Conservation (phyloP, 176 grass and related monocot genomes). For the Rhynchospora breviuscula region DNA sequence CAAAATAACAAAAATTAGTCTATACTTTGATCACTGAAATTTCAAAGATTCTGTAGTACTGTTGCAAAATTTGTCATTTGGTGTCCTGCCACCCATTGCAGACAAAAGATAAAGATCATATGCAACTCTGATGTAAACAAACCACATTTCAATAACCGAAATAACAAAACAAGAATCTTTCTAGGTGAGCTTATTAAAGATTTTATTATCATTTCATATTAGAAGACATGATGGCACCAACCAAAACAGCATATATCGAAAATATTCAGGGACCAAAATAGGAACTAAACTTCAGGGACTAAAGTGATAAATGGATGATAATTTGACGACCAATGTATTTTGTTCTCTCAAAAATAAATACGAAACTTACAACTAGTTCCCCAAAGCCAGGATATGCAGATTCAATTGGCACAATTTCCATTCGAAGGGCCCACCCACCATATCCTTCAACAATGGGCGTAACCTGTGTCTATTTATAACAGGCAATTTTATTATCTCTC, state of each 20-base stretch:
- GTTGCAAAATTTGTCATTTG: not conserved
- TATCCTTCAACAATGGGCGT: slow-evolving; percentile 99
- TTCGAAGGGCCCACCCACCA: slow-evolving; percentile 87
- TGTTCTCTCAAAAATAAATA: not conserved
- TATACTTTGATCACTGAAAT: not conserved
- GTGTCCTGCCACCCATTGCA: not conserved
- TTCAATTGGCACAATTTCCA: slow-evolving; percentile 95
- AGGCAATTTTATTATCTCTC: slow-evolving; percentile 26
- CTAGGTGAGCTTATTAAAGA: not conserved
- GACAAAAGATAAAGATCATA: not conserved
- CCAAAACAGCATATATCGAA: not conserved
- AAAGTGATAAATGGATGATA: not conserved
- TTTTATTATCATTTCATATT: not conserved
- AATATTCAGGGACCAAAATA: not conserved
- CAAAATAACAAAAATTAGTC: not conserved
- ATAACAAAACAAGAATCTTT: not conserved
- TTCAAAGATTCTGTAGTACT: not conserved
- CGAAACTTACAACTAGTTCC: slow-evolving; percentile 73
- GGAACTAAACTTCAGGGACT: not conserved
- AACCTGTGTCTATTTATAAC: slow-evolving; percentile 62
- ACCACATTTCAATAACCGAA: not conserved
- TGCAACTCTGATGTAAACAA: not conserved
- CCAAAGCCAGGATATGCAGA: slow-evolving; percentile 96
- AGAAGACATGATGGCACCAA: slow-evolving; percentile 5
- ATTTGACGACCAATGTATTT: not conserved